phyloP scores from a whole-genome alignment of 2,329 filamentous ascomycete genomes.

The Phoma sp. region DNA sequence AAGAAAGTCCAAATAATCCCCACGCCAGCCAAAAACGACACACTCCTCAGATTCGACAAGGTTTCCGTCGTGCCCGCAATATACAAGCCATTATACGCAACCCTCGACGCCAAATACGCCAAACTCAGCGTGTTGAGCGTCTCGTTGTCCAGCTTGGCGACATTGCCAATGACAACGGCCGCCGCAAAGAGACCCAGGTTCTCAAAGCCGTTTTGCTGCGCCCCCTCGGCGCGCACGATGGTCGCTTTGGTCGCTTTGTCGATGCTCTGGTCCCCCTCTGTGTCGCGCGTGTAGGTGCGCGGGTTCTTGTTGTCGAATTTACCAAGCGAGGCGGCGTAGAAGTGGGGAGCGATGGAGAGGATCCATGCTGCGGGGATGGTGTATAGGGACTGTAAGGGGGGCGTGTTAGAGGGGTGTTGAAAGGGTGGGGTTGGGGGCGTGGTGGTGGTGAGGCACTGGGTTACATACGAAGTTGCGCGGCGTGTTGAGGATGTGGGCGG shows the following conservation, averaged over 20 bases:
- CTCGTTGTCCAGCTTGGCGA: slow-evolving; percentile 4
- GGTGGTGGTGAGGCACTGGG: too few relatives aligned
- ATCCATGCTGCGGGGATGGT: slow-evolving; percentile 4
- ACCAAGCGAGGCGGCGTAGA: slow-evolving; percentile 8
- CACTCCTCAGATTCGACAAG: slow-evolving; percentile 2
- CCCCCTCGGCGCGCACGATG: slow-evolving; percentile 8
- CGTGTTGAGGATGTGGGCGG: slow-evolving; percentile 3
- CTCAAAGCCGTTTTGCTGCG: slow-evolving; percentile 8
- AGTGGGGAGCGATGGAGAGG: slow-evolving; percentile 4
- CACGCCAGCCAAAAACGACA: neutral
- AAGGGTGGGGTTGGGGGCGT: too few relatives aligned
- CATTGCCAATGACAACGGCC: slow-evolving; percentile 6
- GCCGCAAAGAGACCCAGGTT: slow-evolving; percentile 9
- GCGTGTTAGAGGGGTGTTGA: neutral
- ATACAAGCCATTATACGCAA: neutral
- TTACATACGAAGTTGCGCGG: slow-evolving; percentile 5
- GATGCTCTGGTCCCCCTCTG: slow-evolving; percentile 5
- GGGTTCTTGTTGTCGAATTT: slow-evolving; percentile 13
- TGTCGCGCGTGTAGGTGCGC: slow-evolving; percentile 8
- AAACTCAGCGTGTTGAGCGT: slow-evolving; percentile 3
- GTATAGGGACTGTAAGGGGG: neutral
- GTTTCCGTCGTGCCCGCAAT: slow-evolving; percentile 1
- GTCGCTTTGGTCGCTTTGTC: slow-evolving; percentile 12
- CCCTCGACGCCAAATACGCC: neutral
- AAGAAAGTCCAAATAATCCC: slow-evolving; percentile 9